These are phyloP conservation scores for Rhododendron kiyosumense DNA, from an alignment of 148 eudicot species.

Conservation along the genomic window DNA sequence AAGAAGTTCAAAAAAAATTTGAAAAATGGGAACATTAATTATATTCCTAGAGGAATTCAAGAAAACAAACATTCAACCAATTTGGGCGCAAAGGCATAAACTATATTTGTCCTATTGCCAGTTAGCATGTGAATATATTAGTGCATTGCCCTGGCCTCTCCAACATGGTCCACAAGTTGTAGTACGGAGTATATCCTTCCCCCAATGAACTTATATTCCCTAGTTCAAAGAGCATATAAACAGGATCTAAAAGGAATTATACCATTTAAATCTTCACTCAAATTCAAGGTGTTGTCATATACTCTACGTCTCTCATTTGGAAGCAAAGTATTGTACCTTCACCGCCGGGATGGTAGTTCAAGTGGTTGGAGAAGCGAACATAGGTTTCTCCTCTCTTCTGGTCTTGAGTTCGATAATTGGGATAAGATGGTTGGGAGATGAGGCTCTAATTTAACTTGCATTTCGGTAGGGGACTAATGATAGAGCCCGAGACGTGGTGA, in stretches of 20 bases:
- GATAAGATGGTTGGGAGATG: too few species aligned
- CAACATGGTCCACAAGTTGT: neutral
- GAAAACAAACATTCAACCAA: neutral
- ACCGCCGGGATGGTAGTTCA: neutral
- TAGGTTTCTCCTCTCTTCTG: too few species aligned
- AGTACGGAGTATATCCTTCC: neutral
- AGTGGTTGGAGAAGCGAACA: neutral
- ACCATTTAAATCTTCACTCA: neutral
- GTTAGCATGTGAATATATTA: neutral
- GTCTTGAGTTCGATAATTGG: neutral
- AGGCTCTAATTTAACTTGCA: too few species aligned
- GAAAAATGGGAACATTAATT: too few species aligned
- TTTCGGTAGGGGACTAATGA: too few species aligned
- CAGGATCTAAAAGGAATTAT: neutral
- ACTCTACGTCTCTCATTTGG: neutral
- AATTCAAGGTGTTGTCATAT: neutral
- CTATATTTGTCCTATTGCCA: neutral
- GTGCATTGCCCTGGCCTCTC: neutral
- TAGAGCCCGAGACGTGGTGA: too few species aligned
- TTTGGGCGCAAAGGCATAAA: neutral
- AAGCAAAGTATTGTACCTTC: neutral
- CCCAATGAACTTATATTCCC: neutral
- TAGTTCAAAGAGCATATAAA: neutral
- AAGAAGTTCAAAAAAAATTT: too few species aligned
- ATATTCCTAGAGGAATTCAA: neutral